These are phyloP conservation scores for Cordyceps fumosorosea DNA, from an alignment of 2,329 filamentous ascomycete species.

Conservation along the genomic window DNA sequence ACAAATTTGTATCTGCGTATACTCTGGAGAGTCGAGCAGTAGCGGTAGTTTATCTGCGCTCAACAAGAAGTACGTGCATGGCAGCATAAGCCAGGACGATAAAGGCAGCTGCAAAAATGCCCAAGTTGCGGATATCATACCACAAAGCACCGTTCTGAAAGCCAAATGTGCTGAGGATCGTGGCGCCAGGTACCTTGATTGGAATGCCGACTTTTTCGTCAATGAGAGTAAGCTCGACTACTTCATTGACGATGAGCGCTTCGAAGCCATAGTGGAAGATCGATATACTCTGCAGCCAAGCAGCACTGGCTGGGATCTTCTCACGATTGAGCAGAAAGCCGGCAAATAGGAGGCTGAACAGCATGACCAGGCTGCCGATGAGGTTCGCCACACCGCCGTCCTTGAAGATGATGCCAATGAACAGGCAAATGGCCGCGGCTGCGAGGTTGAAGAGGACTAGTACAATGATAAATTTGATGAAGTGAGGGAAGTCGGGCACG, in stretches of 20 bases:
- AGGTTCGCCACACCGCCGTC: constrained; percentile 88
- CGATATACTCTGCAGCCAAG: constrained; percentile 88
- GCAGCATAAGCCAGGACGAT: constrained; percentile 82
- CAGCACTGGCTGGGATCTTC: constrained; percentile 74
- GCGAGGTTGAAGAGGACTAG: constrained; percentile 94
- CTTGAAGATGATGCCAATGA: constrained; percentile 92
- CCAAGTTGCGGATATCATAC: constrained; percentile 75
- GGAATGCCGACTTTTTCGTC: constrained; percentile 95
- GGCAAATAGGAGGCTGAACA: constrained; percentile 92
- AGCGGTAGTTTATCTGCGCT: constrained; percentile 54
- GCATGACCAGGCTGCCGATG: constrained; percentile 91
- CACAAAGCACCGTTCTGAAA: constrained; percentile 85
- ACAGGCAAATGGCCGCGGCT: constrained; percentile 86
- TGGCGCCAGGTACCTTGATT: constrained; percentile 90
- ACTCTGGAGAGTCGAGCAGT: neutral
- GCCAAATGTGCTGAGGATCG: constrained; percentile 89
- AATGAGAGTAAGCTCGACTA: constrained; percentile 78
- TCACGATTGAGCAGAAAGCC: constrained; percentile 92
- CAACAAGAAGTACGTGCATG: constrained; percentile 89
- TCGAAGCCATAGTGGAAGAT: constrained; percentile 99
- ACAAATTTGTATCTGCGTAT: neutral
- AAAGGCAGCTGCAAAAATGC: constrained; percentile 74
- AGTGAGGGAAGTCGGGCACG: constrained; percentile 72
- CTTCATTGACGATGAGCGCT: constrained; percentile 94
- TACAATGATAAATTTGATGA: constrained; percentile 86